Evolutionary conservation across 106 monocot species (phyloP).

Genomic region (Gastrodia elata): DNA sequence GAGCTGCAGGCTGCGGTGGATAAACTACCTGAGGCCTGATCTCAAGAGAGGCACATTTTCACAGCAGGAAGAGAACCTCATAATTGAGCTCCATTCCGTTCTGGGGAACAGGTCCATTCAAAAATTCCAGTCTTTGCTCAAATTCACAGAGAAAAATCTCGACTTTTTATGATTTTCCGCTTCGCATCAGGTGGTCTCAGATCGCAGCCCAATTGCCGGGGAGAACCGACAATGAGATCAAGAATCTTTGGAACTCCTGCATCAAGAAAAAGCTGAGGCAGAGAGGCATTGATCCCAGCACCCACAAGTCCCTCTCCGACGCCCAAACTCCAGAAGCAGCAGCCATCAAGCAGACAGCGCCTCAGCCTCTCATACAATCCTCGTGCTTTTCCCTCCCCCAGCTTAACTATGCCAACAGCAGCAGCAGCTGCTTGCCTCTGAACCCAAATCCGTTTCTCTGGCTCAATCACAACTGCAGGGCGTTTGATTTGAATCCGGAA

Average conservation of each 20-base stretch:
- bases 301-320: conserved; percentile 33
- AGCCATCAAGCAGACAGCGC: neutral
- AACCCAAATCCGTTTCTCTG: conserved; percentile 28
- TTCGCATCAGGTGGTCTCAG: conserved; percentile 32
- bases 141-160: neutral
- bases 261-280: conserved; percentile 46
- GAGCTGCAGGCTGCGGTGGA: conserved; percentile 89
- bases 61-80: conserved; percentile 72
- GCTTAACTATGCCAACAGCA: conserved; percentile 6
- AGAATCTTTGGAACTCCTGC: conserved; percentile 46
- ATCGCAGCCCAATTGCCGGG: conserved; percentile 38
- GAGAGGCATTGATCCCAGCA: conserved; percentile 40
- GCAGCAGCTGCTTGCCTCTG: neutral
- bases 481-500: conserved; percentile 21
- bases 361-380: neutral
- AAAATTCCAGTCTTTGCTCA: neutral
- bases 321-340: neutral
- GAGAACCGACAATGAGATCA: conserved; percentile 49
- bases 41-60: conserved; percentile 86
- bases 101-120: conserved; percentile 62
- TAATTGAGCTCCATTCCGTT: conserved; percentile 66
- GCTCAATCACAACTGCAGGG: conserved; percentile 28
- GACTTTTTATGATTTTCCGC: neutral
- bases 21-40: conserved; percentile 80
- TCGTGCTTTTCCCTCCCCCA: conserved; percentile 19